Conservation (phyloP, 2,329 filamentous ascomycete genomes). For the Teratosphaeria epicoccoides region DNA sequence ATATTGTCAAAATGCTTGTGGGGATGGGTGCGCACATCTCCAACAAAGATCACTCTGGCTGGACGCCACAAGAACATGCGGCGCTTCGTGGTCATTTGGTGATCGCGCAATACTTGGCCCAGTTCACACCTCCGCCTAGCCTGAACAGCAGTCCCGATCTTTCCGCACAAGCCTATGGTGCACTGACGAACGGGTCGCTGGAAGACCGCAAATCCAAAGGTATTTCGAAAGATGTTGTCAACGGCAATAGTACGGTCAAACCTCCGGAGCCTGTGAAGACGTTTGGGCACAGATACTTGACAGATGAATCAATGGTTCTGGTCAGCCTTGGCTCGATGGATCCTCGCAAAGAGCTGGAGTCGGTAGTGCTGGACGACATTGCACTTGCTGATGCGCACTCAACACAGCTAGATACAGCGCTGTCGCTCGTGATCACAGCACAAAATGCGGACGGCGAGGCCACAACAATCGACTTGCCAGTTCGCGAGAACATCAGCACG, state of each 20-base stretch:
- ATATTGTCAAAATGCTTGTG: conserved; percentile 66
- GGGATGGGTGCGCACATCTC: conserved; percentile 67
- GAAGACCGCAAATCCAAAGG: conserved; percentile 34
- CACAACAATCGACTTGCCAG: conserved; percentile 80
- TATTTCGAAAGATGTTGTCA: conserved; percentile 20
- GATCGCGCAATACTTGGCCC: conserved; percentile 60
- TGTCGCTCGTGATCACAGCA: conserved; percentile 84
- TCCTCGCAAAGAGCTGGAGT: conserved; percentile 61
- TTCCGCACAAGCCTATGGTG: conserved; percentile 11
- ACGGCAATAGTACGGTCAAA: conserved; percentile 18
- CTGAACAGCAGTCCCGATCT: conserved; percentile 19
- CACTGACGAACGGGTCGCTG: conserved; percentile 36
- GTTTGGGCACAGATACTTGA: conserved; percentile 92
- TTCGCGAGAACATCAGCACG: conserved; percentile 86
- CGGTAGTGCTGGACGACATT: conserved; percentile 80
- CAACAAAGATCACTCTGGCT: conserved; percentile 73
- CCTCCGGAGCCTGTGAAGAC: conserved; percentile 75
- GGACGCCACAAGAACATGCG: conserved; percentile 90
- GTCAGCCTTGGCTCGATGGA: conserved; percentile 95
- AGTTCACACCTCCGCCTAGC: conserved; percentile 37
- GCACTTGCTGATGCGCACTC: conserved; percentile 79
- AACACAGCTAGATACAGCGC: conserved; percentile 85
- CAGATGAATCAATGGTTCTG: conserved; percentile 75
- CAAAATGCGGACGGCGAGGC: conserved; percentile 76
- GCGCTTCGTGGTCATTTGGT: conserved; percentile 77